Evolutionary conservation across 805 yeast species (phyloP).

Genomic region (Pichia thaimueangensis): DNA sequence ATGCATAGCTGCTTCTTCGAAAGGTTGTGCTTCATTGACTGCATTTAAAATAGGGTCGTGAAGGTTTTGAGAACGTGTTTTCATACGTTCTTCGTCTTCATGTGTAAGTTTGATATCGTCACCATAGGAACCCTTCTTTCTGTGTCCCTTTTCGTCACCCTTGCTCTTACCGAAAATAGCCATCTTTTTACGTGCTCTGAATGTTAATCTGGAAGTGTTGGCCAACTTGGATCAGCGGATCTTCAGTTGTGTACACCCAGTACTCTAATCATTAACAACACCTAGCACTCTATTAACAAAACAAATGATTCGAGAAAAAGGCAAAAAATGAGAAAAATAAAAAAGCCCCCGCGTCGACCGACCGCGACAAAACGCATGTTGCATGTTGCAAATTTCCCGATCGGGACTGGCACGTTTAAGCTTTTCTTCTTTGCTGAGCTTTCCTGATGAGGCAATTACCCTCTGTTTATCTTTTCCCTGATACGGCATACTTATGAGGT

Average conservation of each 20-base stretch:
- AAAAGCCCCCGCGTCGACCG: not conserved
- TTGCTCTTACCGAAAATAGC: constrained; percentile 38
- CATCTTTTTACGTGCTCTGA: constrained; percentile 23
- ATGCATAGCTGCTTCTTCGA: constrained; percentile 51
- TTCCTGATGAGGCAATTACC: not conserved
- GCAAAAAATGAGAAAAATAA: no score
- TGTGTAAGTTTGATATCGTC: constrained; percentile 38
- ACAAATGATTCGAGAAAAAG: not conserved
- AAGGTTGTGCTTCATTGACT: constrained; percentile 93
- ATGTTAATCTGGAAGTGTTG: no score
- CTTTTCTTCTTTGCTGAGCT: no score
- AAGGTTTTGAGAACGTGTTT: constrained; percentile 60
- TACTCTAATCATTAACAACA: not conserved
- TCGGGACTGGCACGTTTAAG: no score
- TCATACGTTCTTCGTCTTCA: constrained; percentile 48
- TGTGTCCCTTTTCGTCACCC: constrained; percentile 15
- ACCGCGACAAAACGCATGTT: not conserved
- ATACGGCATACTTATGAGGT: constrained; percentile 4
- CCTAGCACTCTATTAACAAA: no score
- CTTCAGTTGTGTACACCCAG: no score
- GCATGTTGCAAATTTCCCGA: no score
- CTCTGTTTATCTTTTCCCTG: constrained; percentile 5
- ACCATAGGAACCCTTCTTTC: constrained; percentile 5
- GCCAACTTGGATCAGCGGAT: no score
- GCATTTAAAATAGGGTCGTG: constrained; percentile 92